Percentiles rank a stretch among this genome's conserved stretches.
Conservation (phyloP, 306 rosid genomes). For the Trifolium pratense region DNA sequence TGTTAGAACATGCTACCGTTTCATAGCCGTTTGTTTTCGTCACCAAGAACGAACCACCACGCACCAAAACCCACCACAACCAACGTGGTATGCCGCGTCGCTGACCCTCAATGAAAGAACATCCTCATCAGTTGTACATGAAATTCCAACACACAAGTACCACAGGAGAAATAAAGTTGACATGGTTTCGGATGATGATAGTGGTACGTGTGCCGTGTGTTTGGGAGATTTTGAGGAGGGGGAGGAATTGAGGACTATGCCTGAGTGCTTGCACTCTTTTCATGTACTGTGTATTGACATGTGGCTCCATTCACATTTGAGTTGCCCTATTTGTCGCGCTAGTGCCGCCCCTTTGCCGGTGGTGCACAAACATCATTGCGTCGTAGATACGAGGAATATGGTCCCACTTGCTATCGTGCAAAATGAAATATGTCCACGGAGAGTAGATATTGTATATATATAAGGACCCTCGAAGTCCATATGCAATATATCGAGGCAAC, state of each 20-base stretch:
- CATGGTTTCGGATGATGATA: constrained; percentile 23
- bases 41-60: neutral
- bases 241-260: constrained; percentile 62
- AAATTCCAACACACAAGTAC: constrained; percentile 57
- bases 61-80: neutral
- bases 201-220: constrained; percentile 62
- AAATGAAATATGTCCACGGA: neutral
- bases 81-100: neutral
- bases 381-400: neutral
- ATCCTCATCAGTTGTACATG: constrained; percentile 8
- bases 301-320: constrained; percentile 66
- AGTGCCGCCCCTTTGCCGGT: constrained; percentile 37
- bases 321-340: constrained; percentile 68
- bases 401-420: constrained; percentile 16
- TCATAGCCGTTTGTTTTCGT: constrained; percentile 44
- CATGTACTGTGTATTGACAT: constrained; percentile 65
- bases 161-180: constrained; percentile 36
- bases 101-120: neutral
- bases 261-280: constrained; percentile 69
- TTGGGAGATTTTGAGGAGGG: constrained; percentile 69
- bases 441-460: too few species aligned
- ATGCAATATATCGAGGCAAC: too few species aligned
- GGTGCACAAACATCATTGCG: neutral
- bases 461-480: too few species aligned
- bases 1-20: constrained; percentile 47